phyloP scores from a whole-genome alignment of 441 rosid species.

The Mallotus repandus region DNA sequence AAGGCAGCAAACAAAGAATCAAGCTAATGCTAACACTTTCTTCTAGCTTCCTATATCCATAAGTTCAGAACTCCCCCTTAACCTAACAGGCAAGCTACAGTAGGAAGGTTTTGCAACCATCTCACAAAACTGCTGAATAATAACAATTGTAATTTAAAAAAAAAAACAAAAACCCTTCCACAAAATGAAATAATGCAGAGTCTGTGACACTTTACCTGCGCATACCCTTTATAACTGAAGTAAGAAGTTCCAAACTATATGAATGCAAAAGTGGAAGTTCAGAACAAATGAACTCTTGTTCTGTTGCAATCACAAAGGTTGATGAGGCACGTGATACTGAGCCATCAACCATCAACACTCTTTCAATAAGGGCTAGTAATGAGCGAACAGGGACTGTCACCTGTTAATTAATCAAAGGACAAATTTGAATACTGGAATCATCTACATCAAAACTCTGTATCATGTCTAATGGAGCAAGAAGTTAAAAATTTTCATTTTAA shows the following conservation, averaged over 20 bases:
- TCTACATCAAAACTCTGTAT: background rate
- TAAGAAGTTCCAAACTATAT: slow-evolving; percentile 59
- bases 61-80: background rate
- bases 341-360: slow-evolving; percentile 81
- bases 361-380: slow-evolving; percentile 68
- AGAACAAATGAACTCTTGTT: slow-evolving; percentile 72
- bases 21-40: background rate
- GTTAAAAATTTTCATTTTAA: slow-evolving; percentile 1
- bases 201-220: slow-evolving; percentile 48
- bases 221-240: slow-evolving; percentile 57
- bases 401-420: slow-evolving; percentile 35
- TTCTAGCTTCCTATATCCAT: background rate
- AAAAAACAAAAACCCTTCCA: background rate
- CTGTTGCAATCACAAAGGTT: slow-evolving; percentile 53
- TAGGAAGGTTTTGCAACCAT: slow-evolving; percentile 2
- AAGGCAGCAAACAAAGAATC: background rate
- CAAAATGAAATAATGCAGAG: background rate
- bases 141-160: background rate
- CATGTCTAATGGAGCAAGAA: slow-evolving; percentile 1
- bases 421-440: slow-evolving; percentile 8
- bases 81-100: background rate
- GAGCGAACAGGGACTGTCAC: slow-evolving; percentile 58
- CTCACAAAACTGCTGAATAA: background rate
- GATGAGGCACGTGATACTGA: slow-evolving; percentile 48
- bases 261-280: slow-evolving; percentile 83